Evolutionary conservation across 768 basidiomycete genomes (phyloP), one percentile per base, ranked within the genome.

Genomic region (Rickenella mellea): DNA sequence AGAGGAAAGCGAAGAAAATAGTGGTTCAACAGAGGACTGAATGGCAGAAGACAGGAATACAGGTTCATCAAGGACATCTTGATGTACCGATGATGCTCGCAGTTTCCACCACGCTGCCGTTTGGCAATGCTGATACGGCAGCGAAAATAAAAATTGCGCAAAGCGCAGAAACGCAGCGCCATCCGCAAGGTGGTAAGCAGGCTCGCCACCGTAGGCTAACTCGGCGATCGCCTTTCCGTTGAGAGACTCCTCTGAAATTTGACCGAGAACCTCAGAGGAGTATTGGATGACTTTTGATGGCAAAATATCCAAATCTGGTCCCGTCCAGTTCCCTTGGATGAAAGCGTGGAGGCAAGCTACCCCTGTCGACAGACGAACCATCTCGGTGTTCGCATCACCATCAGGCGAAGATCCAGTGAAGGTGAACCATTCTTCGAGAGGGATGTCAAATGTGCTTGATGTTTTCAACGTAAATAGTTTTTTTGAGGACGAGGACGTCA

Each of bases 301-400:
- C 48, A 61, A 59, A 47, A 92, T 58, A 45, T 78, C 65, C 31
- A 96, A 71, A 52, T 85, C 73, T 2, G 96, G 96, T 5, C 96
- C 96, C 0, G 93, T 97, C 91, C 92, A 99, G 61, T 99, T 99
- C 22, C 69, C 71, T 58, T 99, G 96, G 4, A 92, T 69, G 64
- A 93, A 99, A 0, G 87, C 78, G 49, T 96, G 90, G 19, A 97
- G 68, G 48, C 82, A 83, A 5, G 90, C 80, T 8, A 94, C 70
- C 0, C 78, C 89, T 8, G 90, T 48, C 9, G 75, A 59, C 28
- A 98, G 65, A 24, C 70, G 71, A 27, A 70, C 46, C 17, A 82
- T 52, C 56, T 85, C 84, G 28, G 61, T 62, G 31, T 73, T 70
- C 11, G 58, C 51, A 2, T 61, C 59, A 38, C 66, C 62, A 4